phyloP scores from a whole-genome alignment of 495 filamentous ascomycete species.

The Trichoderma erinaceum region DNA sequence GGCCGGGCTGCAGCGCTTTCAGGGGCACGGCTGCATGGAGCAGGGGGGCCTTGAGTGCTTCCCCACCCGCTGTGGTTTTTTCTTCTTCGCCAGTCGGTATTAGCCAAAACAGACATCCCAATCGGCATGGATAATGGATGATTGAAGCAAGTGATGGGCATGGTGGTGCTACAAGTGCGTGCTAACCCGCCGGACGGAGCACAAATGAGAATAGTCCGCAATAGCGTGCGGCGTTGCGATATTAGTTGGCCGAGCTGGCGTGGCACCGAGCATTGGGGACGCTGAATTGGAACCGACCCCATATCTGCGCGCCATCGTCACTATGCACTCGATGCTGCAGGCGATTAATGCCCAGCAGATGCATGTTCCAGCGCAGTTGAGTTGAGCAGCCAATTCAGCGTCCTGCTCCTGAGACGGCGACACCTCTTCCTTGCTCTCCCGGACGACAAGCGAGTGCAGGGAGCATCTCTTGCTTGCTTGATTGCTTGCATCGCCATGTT shows the following conservation, averaged over 20 bases:
- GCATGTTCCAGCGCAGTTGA: not conserved
- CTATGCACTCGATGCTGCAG: not conserved
- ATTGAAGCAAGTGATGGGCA: not conserved
- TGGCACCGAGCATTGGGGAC: not conserved
- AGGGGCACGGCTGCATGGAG: not conserved
- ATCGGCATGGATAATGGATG: constrained; percentile 4
- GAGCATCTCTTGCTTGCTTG: constrained; percentile 1
- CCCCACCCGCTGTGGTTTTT: constrained; percentile 7
- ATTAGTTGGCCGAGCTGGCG: constrained; percentile 11
- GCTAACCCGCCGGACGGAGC: not conserved
- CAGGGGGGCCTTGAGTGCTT: not conserved
- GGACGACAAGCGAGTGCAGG: not conserved
- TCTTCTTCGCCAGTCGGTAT: not conserved
- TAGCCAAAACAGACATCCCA: constrained; percentile 4
- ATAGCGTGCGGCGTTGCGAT: constrained; percentile 4
- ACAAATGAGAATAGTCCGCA: not conserved
- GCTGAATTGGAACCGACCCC: not conserved
- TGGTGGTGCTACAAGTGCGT: not conserved
- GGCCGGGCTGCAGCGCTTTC: not conserved
- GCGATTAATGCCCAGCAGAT: not conserved
- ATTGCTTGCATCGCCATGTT: not conserved
- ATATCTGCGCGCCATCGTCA: not conserved
- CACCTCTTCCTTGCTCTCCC: not conserved
- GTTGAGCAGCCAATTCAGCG: not conserved
- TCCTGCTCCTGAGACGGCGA: constrained; percentile 4